phyloP scores from a whole-genome alignment of 768 basidiomycete genomes.

The Boletus subcaerulescens region DNA sequence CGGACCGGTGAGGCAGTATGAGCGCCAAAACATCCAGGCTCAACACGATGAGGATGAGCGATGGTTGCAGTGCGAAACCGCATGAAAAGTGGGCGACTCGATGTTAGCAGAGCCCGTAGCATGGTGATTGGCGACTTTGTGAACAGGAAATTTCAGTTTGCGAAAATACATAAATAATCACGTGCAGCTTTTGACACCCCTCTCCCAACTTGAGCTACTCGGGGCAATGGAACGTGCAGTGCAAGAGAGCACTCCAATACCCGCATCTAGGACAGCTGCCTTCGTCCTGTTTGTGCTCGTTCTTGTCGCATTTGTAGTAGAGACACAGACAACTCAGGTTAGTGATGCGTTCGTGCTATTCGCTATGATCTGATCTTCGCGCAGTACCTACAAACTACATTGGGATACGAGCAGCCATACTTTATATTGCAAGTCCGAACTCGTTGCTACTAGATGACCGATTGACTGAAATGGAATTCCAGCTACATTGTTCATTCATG shows the following conservation, averaged over 20 bases:
- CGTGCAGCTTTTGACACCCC: too few species aligned
- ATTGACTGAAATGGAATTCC: constrained; percentile 5
- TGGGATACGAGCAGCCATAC: constrained; percentile 84
- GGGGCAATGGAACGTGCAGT: neutral
- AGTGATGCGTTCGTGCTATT: constrained; percentile 6
- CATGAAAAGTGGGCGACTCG: constrained; percentile 58
- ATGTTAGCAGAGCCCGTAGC: constrained; percentile 63
- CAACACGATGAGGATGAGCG: constrained; percentile 32
- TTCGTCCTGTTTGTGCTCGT: constrained; percentile 54
- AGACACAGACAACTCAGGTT: constrained; percentile 78
- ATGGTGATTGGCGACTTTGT: constrained; percentile 1
- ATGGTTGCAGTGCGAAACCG: constrained; percentile 45
- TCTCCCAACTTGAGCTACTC: too few species aligned
- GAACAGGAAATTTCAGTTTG: neutral
- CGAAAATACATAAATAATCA: too few species aligned
- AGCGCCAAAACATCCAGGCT: constrained; percentile 21
- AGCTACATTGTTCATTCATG: constrained; percentile 88
- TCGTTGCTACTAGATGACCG: neutral
- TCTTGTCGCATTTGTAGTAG: constrained; percentile 70
- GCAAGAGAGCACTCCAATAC: neutral
- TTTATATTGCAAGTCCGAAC: constrained; percentile 71
- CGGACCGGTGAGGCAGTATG: constrained; percentile 25
- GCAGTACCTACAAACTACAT: constrained; percentile 75
- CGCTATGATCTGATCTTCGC: constrained; percentile 3
- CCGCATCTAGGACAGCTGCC: constrained; percentile 39